These are phyloP conservation scores for Beauveria brongniartii DNA, from an alignment of 2,329 filamentous ascomycete species.

Conservation along the genomic window DNA sequence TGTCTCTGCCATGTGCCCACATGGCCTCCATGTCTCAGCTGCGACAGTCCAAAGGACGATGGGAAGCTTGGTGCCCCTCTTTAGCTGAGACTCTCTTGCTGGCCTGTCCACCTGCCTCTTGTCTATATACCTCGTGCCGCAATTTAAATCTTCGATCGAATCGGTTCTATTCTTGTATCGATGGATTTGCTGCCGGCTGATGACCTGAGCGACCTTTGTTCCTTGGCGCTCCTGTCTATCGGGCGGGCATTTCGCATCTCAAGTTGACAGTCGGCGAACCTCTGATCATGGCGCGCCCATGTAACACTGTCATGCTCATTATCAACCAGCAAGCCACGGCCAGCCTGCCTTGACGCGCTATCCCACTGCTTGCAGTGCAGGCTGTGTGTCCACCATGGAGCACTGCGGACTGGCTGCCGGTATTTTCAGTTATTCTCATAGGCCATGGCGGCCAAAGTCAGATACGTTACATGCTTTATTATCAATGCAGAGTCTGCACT, in stretches of 20 bases:
- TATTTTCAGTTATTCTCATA: background rate
- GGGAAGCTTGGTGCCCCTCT: background rate
- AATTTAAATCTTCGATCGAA: background rate
- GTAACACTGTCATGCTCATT: background rate
- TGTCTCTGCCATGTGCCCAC: background rate
- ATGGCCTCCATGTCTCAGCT: slow-evolving; percentile 1
- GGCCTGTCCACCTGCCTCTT: background rate
- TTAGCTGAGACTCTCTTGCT: background rate
- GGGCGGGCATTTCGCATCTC: background rate
- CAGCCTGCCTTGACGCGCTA: background rate
- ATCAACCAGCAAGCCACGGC: background rate
- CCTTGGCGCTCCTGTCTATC: background rate
- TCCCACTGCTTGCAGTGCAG: background rate
- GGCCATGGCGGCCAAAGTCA: background rate
- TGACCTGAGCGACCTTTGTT: background rate
- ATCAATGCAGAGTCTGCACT: background rate
- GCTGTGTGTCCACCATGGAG: background rate
- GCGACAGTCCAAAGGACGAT: background rate
- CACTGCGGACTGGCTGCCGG: background rate
- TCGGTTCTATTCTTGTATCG: background rate
- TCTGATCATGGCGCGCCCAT: background rate
- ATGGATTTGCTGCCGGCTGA: background rate
- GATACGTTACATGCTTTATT: slow-evolving; percentile 2
- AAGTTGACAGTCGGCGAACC: background rate
- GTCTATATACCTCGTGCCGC: background rate